phyloP scores from a whole-genome alignment of 1,284 basidiomycete genomes.

The Neonothopanus nambi region DNA sequence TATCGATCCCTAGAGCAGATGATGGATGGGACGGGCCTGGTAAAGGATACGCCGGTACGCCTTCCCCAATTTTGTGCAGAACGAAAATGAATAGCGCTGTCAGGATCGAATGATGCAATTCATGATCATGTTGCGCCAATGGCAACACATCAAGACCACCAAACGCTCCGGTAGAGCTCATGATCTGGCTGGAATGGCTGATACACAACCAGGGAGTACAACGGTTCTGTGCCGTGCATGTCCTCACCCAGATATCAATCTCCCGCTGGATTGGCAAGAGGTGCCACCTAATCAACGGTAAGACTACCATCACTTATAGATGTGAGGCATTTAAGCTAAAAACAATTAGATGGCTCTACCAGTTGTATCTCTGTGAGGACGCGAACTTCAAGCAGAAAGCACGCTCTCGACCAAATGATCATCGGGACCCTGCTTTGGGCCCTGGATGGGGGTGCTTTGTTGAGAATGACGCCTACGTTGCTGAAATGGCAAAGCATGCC shows the following conservation, averaged over 20 bases:
- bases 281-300: conserved; percentile 8
- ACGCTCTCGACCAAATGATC: conserved; percentile 7
- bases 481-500: conserved; percentile 12
- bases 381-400: conserved; percentile 24
- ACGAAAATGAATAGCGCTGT: not conserved
- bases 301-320: not conserved
- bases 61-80: not conserved
- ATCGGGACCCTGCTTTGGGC: conserved; percentile 17
- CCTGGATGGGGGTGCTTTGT: conserved; percentile 24
- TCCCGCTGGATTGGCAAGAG: conserved; percentile 22
- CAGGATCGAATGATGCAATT: conserved; percentile 10
- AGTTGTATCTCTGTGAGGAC: conserved; percentile 19
- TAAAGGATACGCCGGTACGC: not conserved
- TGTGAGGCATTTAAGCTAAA: no score
- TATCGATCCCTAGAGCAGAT: conserved; percentile 14
- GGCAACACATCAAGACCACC: conserved; percentile 14
- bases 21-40: conserved; percentile 3
- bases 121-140: conserved; percentile 13
- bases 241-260: conserved; percentile 26
- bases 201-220: conserved; percentile 11
- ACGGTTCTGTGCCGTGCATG: conserved; percentile 33
- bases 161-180: conserved; percentile 16
- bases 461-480: conserved; percentile 12
- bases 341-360: conserved; percentile 16
- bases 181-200: conserved; percentile 9